Base-by-base conservation (phyloP, 306 rosid genomes). In the Trifolium subterraneum region DNA sequence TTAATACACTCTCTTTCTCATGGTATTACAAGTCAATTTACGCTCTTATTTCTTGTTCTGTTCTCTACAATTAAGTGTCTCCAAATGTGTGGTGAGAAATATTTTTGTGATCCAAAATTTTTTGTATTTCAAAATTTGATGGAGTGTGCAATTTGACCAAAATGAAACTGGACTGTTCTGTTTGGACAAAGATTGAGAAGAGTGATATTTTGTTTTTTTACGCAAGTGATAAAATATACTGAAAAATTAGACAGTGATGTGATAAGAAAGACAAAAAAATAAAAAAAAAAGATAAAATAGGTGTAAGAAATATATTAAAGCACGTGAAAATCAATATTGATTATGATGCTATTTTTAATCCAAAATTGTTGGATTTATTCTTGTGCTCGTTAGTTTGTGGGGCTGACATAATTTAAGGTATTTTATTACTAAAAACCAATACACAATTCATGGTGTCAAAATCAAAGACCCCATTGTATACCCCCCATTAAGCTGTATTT, bases 371-470 rank as follows among this genome's bases (percentile, higher is more conserved):
- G 70, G 10, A 47, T 4, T 9, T 38, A 60, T 60, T 5, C 20
- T 19, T 68, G 44, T 35, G 60, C 18, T 16, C 6, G 13, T 73
- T 74, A 38, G 35, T 23, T 66, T 44, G 38, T 67, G 79, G 31
- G 56, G 65, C 47, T 25, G 54, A 20, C 41, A 16, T 44, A 33
- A 65, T 73, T 73, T 73, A 12, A 66, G 5, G 12, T 22, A 44
- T 73, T 50, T 18, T 18, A 39, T 48, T 39, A 19, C 42, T 47
- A 0, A 5, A 4, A 4, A 58, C 51, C 11, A 51, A 20, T 19
- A n/a, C 35, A 51, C 27, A 61, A 60, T 59, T 18, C 3, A 25
- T 42, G 47, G 45, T 59, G 65, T 36, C 71, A 59, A 73, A 58
- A 59, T 65, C 29, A 16, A 79, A 58, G 31, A 10, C 47, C 19